A percentile compares a stretch with the other conserved stretches of the same genome.
Evolutionary conservation across 768 basidiomycete genomes (phyloP).

Genomic region (Naganishia antarctica): DNA sequence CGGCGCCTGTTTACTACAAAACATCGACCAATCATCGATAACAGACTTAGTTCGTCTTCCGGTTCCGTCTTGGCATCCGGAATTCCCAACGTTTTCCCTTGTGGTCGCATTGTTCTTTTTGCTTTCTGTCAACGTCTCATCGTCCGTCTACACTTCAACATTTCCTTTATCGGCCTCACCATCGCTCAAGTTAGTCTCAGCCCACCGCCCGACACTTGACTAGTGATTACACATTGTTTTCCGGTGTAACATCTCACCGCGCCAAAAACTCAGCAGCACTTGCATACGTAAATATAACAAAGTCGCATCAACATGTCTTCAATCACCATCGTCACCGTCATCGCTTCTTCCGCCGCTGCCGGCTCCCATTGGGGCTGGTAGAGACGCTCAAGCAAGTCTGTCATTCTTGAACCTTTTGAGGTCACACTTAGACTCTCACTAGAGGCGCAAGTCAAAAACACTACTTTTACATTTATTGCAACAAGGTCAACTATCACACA

Average conservation of each 20-base stretch:
- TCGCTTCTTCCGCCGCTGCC: conserved; percentile 18
- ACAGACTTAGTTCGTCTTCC: not conserved
- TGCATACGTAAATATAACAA: conserved; percentile 12
- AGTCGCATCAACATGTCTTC: conserved; percentile 7
- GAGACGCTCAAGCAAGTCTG: not conserved
- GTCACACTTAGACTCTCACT: not conserved
- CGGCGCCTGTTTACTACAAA: not conserved
- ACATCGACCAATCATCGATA: not conserved
- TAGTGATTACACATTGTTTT: not conserved
- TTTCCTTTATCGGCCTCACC: no score
- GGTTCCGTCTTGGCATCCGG: not conserved
- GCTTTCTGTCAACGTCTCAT: no score
- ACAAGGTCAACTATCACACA: conserved; percentile 19
- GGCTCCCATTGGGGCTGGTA: conserved; percentile 22
- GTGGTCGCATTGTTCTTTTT: no score
- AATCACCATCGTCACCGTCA: conserved; percentile 7
- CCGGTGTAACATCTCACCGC: not conserved
- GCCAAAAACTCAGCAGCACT: not conserved
- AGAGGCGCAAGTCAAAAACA: conserved; percentile 1
- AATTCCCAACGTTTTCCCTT: not conserved
- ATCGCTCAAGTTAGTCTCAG: not conserved
- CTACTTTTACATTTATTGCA: conserved; percentile 9
- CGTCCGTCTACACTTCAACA: no score
- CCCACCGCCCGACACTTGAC: not conserved
- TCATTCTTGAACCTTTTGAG: conserved; percentile 11